Base-by-base conservation (phyloP, 1,284 basidiomycete genomes). In the Irpex sp. region DNA sequence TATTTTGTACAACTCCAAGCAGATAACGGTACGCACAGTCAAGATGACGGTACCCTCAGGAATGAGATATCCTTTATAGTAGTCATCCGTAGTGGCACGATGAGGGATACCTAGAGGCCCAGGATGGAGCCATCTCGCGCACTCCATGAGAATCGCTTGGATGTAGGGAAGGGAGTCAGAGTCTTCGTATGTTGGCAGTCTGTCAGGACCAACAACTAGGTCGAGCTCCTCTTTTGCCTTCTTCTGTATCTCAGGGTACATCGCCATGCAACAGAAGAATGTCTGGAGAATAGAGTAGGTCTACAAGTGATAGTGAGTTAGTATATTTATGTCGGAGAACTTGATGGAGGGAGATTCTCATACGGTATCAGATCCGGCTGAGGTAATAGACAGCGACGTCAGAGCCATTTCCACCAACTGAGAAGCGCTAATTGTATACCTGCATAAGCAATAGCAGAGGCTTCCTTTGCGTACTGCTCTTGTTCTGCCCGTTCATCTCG, bases 171-270 rank as follows among this genome's bases (percentile, higher is more conserved):
- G 68, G 31, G 57, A 52, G 1, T 66, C 65, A 31, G 68, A 68
- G 60, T 76, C 75, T 1, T 65, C 66, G 49, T 70, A 64, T 2
- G 60, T 66, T 2, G 73, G 73, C 4, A 74, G 68, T 6, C 73
- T 67, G 21, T 70, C 69, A 13, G 48, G 48, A 17, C 73, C 71
- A 38, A 76, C 64, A 21, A 73, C 68, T 4, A 63, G 59, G 62
- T 74, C 73, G 52, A 77, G 66, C 59, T 77, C 74, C 8, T 63
- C 68, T 59, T 75, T 73, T 0, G 73, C 74, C 54, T 69, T 71
- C 38, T 59, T 59, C 62, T 76, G 74, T 3, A 72, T 68, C 15
- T 74, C 70, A 3, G 75, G 75, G 61, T 69, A 67, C 9, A 68
- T 65, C 31, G 68, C 63, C 74, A 76, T 76, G 15, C 70, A 69